Conservation (phyloP, 139 green algal species). For the Desmodesmus armatus region DNA sequence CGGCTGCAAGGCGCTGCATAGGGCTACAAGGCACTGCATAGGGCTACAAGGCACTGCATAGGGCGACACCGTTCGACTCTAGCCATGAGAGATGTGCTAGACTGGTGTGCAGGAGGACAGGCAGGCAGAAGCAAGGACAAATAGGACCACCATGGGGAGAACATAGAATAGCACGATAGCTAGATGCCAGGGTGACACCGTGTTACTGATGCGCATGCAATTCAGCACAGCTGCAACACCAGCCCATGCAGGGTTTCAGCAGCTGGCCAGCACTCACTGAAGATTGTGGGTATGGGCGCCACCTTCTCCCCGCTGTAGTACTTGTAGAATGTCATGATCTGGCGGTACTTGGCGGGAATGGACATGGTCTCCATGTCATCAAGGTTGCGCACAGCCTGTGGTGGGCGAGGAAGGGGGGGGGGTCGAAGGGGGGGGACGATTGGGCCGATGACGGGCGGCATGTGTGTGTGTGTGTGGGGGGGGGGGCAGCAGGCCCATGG, state of each 20-base stretch:
- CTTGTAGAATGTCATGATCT: constrained; percentile 93
- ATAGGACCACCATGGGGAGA: no score
- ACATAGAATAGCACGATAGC: no score
- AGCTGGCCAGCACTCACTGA: constrained; percentile 73
- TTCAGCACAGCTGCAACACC: not conserved
- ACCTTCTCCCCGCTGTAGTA: constrained; percentile 91
- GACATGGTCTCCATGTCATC: constrained; percentile 96
- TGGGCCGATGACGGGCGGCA: no score
- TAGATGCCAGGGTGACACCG: no score
- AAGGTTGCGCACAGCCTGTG: constrained; percentile 96
- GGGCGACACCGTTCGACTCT: no score
- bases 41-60: not conserved
- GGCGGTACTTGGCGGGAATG: constrained; percentile 93
- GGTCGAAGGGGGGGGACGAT: no score
- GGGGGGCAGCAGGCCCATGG: no score
- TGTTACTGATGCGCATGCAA: constrained; percentile 1
- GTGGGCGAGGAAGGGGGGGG: no score
- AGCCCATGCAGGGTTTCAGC: not conserved
- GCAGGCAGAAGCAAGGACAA: not conserved
- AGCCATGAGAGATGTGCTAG: no score
- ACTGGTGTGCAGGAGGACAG: not conserved
- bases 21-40: no score
- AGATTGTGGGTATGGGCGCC: constrained; percentile 93
- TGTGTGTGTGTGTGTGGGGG: no score
- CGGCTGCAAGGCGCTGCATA: no score